A percentile compares a stretch with the other conserved stretches of the same genome.
Evolutionary conservation across 1,284 basidiomycete species (phyloP).

Genomic region (Filobasidium uniguttulatum): DNA sequence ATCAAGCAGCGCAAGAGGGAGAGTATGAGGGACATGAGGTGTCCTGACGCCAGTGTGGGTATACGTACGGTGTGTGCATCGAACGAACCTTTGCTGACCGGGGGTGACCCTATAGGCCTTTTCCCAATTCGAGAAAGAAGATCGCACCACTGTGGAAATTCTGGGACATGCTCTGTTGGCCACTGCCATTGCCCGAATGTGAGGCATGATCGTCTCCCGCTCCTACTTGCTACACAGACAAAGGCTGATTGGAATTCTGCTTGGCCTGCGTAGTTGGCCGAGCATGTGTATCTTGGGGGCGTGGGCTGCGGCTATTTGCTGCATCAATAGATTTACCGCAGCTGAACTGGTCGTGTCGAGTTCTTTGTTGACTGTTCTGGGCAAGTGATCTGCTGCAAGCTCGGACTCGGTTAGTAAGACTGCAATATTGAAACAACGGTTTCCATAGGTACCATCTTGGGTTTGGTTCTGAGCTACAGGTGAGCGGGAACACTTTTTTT

Average conservation of each 20-base stretch:
- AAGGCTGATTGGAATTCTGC: background rate
- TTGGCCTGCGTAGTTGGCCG: constrained; percentile 27
- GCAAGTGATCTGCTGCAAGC: constrained; percentile 13
- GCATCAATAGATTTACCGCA: constrained; percentile 24
- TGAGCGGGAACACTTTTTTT: constrained; percentile 7
- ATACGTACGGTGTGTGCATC: too few species aligned
- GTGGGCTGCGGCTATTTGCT: constrained; percentile 25
- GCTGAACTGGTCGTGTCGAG: constrained; percentile 24
- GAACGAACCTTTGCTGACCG: too few species aligned
- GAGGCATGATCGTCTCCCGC: background rate
- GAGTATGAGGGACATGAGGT: too few species aligned
- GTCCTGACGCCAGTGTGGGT: too few species aligned
- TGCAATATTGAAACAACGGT: background rate
- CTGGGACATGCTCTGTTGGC: constrained; percentile 6
- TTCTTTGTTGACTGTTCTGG: constrained; percentile 31
- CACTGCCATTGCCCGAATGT: constrained; percentile 13
- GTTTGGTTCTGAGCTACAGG: constrained; percentile 32
- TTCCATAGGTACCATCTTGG: constrained; percentile 26
- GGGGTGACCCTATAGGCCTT: too few species aligned
- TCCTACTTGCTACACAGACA: background rate
- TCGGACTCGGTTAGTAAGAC: background rate
- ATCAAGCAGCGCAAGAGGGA: too few species aligned
- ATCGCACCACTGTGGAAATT: background rate
- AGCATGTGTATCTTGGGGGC: constrained; percentile 27
- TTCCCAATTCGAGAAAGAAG: background rate